A percentile compares a stretch with the other conserved stretches of the same genome.
Conservation (phyloP, 768 basidiomycete genomes). For the Hirschioporus abietinus region DNA sequence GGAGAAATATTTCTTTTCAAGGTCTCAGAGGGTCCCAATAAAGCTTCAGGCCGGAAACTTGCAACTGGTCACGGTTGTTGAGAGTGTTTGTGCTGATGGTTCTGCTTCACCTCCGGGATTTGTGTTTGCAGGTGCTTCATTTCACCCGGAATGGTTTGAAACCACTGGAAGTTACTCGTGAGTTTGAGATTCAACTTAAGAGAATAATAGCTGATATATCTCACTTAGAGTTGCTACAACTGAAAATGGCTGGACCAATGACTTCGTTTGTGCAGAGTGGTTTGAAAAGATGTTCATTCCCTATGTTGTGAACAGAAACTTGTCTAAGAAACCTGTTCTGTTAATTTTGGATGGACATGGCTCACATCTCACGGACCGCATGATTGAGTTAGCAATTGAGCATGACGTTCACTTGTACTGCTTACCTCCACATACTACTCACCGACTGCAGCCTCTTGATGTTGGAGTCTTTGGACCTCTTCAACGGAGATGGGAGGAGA, state of each 20-base stretch:
- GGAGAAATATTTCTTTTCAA: constrained; percentile 4
- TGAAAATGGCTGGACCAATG: constrained; percentile 38
- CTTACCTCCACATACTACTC: constrained; percentile 38
- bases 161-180: constrained; percentile 14
- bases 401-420: constrained; percentile 28
- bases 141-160: constrained; percentile 22
- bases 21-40: no score
- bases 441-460: constrained; percentile 38
- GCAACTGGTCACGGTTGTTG: constrained; percentile 43
- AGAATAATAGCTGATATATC: no score
- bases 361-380: constrained; percentile 28
- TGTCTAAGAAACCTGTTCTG: constrained; percentile 26
- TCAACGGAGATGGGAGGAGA: constrained; percentile 22
- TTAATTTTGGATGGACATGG: constrained; percentile 41
- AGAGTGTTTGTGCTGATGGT: constrained; percentile 38
- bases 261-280: constrained; percentile 32
- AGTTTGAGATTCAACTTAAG: background rate
- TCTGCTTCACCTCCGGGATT: constrained; percentile 29
- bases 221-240: constrained; percentile 27
- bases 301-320: constrained; percentile 23
- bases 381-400: constrained; percentile 23
- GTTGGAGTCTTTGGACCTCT: constrained; percentile 29
- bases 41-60: constrained; percentile 26
- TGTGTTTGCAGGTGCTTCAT: constrained; percentile 30
- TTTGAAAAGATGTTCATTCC: constrained; percentile 34